These are phyloP conservation scores for Rhipidocladum racemiflorum DNA, from an alignment of 176 grass and related monocot species.

Conservation along the genomic window DNA sequence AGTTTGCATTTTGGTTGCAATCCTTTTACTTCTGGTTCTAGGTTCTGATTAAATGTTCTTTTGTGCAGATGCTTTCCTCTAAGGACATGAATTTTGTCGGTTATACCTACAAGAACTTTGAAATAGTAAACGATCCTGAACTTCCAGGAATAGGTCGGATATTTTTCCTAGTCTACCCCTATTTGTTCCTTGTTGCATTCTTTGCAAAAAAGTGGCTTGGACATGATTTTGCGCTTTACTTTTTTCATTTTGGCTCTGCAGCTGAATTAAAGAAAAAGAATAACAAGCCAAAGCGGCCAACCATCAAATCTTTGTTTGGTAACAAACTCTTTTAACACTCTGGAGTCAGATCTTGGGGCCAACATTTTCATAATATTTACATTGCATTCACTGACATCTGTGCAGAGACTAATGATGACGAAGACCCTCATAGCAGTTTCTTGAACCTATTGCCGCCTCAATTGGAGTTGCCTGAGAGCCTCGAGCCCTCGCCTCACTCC, in stretches of 20 bases:
- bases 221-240: neutral
- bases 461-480: conserved; percentile 52
- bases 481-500: conserved; percentile 53
- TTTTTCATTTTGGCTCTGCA: conserved; percentile 27
- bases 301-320: conserved; percentile 80
- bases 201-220: neutral
- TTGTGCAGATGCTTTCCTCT: conserved; percentile 52
- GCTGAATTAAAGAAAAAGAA: conserved; percentile 68
- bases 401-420: conserved; percentile 32
- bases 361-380: conserved; percentile 16
- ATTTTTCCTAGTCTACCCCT: neutral
- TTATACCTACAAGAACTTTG: conserved; percentile 57
- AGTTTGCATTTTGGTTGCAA: neutral
- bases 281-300: conserved; percentile 60
- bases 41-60: conserved; percentile 15
- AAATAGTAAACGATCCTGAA: conserved; percentile 52
- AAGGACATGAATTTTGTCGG: conserved; percentile 56
- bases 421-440: conserved; percentile 43
- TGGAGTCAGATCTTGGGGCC: neutral
- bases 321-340: conserved; percentile 1
- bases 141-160: conserved; percentile 49
- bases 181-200: neutral
- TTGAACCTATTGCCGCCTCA: conserved; percentile 48
- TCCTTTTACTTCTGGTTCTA: conserved; percentile 3
- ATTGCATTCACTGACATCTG: conserved; percentile 12